Evolutionary conservation across 2,329 filamentous ascomycete species (phyloP), one percentile per base, ranked within the genome.

Genomic region (Colletotrichum eleusines): DNA sequence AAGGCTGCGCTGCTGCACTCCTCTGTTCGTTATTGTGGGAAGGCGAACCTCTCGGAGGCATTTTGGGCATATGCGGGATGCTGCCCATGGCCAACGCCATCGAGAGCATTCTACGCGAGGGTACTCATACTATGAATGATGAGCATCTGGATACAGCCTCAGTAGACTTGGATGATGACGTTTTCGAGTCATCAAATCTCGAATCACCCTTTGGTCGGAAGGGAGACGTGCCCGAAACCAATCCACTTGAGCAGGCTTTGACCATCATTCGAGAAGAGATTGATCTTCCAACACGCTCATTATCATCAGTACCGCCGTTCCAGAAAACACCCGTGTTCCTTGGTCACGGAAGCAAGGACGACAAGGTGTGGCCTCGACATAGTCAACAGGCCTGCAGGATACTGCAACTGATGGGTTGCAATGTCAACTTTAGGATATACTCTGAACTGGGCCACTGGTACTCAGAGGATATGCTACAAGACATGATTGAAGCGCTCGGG

Each of bases 1-100:
- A 89, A 72, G 87, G 87, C 0, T 86, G 85, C 72, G 86, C 86
- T 3, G 83, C 83, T 51, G 77, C 80, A 0, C 69, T 89, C 69
- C 74, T 81, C 23, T 78, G 82, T 12, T 72, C 82, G 66, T 67
- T 89, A 65, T 76, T 83, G 2, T 85, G 84, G 84, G 78, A 83
- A 12, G 82, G 80, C 0, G 74, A 76, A 20, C 63, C 76, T 2
- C 68, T 86, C 40, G 83, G 77, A 0, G 84, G 76, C 0, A 73
- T 78, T 16, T 75, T 85, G 8, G 83, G 81, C 0, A 82, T 87
- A 81, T 83, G 83, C 66, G 84, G 84, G 0, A 86, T 80, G 74
- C 74, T 87, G 63, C 85, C 85, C 0, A 81, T 84, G 69, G 75
- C 75, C n/a, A 75, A 75, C 26, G 70, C 72, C 12, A 67, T 85